These are phyloP conservation scores for Magnolia kwangsiensis DNA, from an alignment of 164 flowering plant species.

Conservation along the genomic window DNA sequence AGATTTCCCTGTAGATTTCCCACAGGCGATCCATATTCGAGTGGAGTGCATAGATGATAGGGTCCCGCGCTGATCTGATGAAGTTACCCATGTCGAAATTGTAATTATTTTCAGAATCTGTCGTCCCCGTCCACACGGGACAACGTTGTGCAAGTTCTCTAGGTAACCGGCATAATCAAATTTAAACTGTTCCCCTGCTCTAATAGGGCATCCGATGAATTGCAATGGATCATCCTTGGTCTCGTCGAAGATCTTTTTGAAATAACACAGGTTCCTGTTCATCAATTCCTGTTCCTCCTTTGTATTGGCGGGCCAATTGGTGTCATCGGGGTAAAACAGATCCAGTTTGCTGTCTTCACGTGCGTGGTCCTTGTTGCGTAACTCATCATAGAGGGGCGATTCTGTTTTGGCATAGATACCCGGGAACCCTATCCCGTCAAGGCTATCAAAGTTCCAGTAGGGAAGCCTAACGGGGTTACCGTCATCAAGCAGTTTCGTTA, in stretches of 20 bases:
- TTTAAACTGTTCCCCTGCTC: neutral
- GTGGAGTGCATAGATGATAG: conserved; percentile 1
- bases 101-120: no score
- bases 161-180: neutral
- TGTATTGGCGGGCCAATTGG: no score
- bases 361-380: neutral
- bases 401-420: neutral
- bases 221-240: neutral
- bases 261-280: neutral
- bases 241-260: neutral
- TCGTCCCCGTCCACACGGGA: conserved; percentile 3
- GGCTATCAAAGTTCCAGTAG: conserved; percentile 9
- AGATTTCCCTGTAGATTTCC: neutral
- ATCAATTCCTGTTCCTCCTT: neutral
- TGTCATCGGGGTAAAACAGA: neutral
- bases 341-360: no score
- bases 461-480: conserved; percentile 4
- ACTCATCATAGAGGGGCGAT: conserved; percentile 3
- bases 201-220: conserved; percentile 1
- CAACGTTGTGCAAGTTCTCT: neutral
- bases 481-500: conserved; percentile 4
- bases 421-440: conserved; percentile 6
- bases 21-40: conserved; percentile 7
- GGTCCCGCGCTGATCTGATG: conserved; percentile 3
- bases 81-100: conserved; percentile 4